Base-by-base conservation (phyloP, 208 protist species). In the Porcisia hertigi region DNA sequence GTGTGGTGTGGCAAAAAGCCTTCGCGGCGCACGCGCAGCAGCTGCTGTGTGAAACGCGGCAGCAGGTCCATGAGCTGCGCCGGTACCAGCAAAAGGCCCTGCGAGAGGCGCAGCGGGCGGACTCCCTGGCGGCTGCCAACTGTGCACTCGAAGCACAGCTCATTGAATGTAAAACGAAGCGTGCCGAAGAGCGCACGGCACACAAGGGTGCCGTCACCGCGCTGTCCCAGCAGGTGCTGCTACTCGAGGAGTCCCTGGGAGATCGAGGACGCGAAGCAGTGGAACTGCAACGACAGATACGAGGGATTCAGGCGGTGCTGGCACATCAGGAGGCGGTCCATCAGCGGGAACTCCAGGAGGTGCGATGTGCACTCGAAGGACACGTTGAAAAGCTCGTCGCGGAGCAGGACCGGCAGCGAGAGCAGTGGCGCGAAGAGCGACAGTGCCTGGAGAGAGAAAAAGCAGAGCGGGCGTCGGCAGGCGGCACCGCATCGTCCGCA, bases 1-100 rank as follows among this genome's bases (percentile, higher is more conserved):
- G 77, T 5, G 5, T 41, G 39, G 58, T 54, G 30, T 82, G 78
- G 78, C 73, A 82, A 52, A 30, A 53, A n/a, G 52, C 20, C 53
- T 82, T 82, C 45, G 69, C 73, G 12, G 25, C 23, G 0, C 58
- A 77, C 52, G 73, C 78, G 25, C 55, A 74, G 45, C n/a, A 71
- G n/a, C 25, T 82, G 34, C 53, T 82, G 0, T 67, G 66, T 12
- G 77, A 82, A 8, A 77, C 77, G 0, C 72, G 69, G 20, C 63
- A 77, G 57, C 77, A 82, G 52, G 66, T 82, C 14, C 66, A 70
- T 30, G 77, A 74, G 8, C 43, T 82, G 47, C 77, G 72, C 14
- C 47, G 34, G 5, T 82, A 71, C 45, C 57, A 75, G 34, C n/a
- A 25, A 1, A 43, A 30, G 20, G 66, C 78, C 2, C 41, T 18